Conservation (phyloP, 805 yeast species). For the Nakazawaea populi region DNA sequence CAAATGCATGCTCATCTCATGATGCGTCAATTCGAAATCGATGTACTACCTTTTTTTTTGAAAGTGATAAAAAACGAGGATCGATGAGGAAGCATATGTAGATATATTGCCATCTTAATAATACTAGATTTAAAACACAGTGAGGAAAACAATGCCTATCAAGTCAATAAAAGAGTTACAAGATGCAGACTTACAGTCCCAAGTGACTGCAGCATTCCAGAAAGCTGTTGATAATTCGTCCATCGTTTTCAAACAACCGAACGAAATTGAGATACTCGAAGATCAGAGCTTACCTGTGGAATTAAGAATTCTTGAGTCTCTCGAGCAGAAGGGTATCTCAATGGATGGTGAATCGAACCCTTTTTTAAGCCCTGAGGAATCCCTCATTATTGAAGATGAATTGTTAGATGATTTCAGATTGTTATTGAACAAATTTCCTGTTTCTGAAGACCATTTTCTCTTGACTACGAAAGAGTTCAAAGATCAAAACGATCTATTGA, state of each 20-base stretch:
- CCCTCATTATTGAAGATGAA: constrained; percentile 52
- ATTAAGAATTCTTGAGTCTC: constrained; percentile 23
- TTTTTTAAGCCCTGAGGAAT: constrained; percentile 74
- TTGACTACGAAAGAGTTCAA: constrained; percentile 70
- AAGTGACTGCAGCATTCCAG: constrained; percentile 14
- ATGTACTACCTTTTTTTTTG: no score
- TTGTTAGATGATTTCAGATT: constrained; percentile 51
- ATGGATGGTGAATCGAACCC: constrained; percentile 51
- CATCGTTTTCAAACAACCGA: constrained; percentile 3
- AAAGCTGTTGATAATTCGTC: background rate
- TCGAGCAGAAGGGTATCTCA: constrained; percentile 27
- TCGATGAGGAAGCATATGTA: no score
- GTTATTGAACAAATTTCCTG: constrained; percentile 83
- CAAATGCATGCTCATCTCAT: no score
- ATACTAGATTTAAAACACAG: no score
- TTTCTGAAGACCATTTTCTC: constrained; percentile 72
- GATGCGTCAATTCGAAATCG: no score
- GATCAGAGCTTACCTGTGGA: constrained; percentile 2
- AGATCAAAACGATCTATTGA: constrained; percentile 65
- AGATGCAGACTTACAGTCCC: constrained; percentile 22
- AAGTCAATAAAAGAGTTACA: background rate
- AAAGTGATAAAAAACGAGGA: no score
- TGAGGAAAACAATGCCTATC: background rate
- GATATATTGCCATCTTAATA: no score
- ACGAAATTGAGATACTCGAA: constrained; percentile 5